Conservation (phyloP, 306 rosid species). For the Sechiopsis laciniata region DNA sequence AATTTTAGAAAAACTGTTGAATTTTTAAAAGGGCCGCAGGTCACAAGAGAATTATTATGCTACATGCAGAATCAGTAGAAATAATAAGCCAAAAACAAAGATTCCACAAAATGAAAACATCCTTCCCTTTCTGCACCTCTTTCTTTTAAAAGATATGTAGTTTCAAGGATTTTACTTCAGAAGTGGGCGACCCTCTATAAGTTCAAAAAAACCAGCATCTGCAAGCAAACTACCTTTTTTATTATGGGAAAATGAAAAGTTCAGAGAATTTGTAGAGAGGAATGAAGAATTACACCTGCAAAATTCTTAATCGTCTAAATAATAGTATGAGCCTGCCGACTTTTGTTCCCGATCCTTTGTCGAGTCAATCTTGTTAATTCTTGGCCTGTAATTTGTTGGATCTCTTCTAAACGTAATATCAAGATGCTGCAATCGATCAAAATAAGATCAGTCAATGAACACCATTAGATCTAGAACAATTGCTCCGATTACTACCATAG, state of each 20-base stretch:
- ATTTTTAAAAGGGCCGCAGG: background rate
- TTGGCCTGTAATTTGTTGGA: slow-evolving; percentile 86
- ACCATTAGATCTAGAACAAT: no score
- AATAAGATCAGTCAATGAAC: slow-evolving; percentile 9
- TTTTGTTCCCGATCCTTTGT: slow-evolving; percentile 92
- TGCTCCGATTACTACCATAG: background rate
- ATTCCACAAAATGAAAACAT: slow-evolving; percentile 14
- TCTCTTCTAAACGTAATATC: slow-evolving; percentile 94
- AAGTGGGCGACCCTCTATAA: background rate
- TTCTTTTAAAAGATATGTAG: background rate
- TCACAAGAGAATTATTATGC: background rate
- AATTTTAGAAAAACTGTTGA: background rate
- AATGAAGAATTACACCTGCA: background rate
- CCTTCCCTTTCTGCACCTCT: slow-evolving; percentile 8
- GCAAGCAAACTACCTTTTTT: background rate
- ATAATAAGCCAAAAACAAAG: slow-evolving; percentile 15
- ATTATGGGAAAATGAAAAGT: background rate
- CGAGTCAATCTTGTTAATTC: slow-evolving; percentile 85
- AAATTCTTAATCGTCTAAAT: slow-evolving; percentile 63
- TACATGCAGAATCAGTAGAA: background rate
- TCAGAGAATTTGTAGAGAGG: slow-evolving; percentile 7
- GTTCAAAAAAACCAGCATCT: background rate
- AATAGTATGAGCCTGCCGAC: slow-evolving; percentile 84
- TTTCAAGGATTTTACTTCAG: background rate
- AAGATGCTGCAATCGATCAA: slow-evolving; percentile 56